Percentiles rank a stretch among this genome's conserved stretches.
Evolutionary conservation across 495 filamentous ascomycete genomes (phyloP).

Genomic region (Aspergillus panamensis): DNA sequence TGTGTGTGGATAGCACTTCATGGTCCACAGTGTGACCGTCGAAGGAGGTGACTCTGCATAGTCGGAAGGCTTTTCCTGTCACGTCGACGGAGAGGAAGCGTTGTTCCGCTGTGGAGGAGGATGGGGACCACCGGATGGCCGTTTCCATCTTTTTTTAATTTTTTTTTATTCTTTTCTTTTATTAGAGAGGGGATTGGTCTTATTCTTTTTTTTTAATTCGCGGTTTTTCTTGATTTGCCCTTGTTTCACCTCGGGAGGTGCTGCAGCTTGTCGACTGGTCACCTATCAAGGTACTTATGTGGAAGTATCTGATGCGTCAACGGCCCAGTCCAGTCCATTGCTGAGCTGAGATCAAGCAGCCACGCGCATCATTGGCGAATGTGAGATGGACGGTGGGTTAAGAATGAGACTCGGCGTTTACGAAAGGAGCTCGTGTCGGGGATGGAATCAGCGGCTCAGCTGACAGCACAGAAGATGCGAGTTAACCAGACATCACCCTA

Average conservation of each 20-base stretch:
- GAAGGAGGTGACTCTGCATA: conserved; percentile 68
- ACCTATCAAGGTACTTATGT: conserved; percentile 1
- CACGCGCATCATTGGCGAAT: conserved; percentile 12
- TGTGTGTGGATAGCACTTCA: conserved; percentile 65
- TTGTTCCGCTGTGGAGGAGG: conserved; percentile 58
- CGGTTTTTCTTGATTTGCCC: not conserved
- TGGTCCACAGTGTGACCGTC: conserved; percentile 59
- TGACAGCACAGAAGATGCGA: too few relatives aligned
- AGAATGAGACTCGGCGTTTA: not conserved
- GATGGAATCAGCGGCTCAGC: too few relatives aligned
- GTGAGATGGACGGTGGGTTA: not conserved
- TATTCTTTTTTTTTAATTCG: not conserved
- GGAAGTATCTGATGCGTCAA: conserved; percentile 14
- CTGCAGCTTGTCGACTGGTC: not conserved
- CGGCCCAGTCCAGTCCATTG: conserved; percentile 1
- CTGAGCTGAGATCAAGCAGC: conserved; percentile 16
- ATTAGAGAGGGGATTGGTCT: not conserved
- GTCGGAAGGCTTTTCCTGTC: conserved; percentile 69
- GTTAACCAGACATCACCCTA: too few relatives aligned
- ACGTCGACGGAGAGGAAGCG: conserved; percentile 85
- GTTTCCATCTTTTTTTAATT: conserved; percentile 51
- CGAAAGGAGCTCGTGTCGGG: not conserved
- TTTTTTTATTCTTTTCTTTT: too few relatives aligned
- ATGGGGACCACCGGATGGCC: conserved; percentile 86
- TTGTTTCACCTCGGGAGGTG: not conserved